phyloP scores from a whole-genome alignment of 768 basidiomycete species.

The Mycena alexandri region DNA sequence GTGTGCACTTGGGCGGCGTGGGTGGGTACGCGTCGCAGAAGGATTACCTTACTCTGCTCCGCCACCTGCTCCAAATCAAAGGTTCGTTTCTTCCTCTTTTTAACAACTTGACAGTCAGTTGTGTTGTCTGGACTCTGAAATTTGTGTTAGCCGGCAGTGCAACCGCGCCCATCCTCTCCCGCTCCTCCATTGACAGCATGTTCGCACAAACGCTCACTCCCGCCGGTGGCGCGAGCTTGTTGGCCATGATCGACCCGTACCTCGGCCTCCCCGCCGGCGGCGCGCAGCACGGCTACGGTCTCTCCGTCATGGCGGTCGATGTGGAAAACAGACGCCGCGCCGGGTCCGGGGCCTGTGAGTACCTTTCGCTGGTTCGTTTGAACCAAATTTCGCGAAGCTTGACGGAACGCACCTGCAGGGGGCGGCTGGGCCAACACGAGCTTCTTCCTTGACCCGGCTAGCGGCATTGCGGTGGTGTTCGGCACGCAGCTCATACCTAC shows the following conservation, averaged over 20 bases:
- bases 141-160: too few species aligned
- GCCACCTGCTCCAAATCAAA: slow-evolving; percentile 31
- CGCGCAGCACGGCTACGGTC: slow-evolving; percentile 45
- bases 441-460: slow-evolving; percentile 47
- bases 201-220: slow-evolving; percentile 33
- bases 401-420: slow-evolving; percentile 34
- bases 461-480: slow-evolving; percentile 14
- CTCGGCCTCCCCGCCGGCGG: neutral
- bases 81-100: neutral
- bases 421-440: slow-evolving; percentile 51
- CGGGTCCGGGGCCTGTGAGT: slow-evolving; percentile 49
- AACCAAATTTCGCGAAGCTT: too few species aligned
- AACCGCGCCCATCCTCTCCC: slow-evolving; percentile 12
- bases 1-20: slow-evolving; percentile 5
- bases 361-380: neutral
- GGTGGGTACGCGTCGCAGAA: slow-evolving; percentile 30
- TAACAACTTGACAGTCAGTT: too few species aligned
- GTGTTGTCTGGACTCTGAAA: neutral
- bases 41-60: slow-evolving; percentile 39
- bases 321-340: slow-evolving; percentile 44
- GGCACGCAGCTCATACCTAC: slow-evolving; percentile 17
- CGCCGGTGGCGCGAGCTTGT: neutral
- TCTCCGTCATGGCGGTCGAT: slow-evolving; percentile 45
- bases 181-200: slow-evolving; percentile 30
- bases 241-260: too few species aligned